phyloP scores from a whole-genome alignment of 2,329 filamentous ascomycete species.

The Arthrobotrys conoides region DNA sequence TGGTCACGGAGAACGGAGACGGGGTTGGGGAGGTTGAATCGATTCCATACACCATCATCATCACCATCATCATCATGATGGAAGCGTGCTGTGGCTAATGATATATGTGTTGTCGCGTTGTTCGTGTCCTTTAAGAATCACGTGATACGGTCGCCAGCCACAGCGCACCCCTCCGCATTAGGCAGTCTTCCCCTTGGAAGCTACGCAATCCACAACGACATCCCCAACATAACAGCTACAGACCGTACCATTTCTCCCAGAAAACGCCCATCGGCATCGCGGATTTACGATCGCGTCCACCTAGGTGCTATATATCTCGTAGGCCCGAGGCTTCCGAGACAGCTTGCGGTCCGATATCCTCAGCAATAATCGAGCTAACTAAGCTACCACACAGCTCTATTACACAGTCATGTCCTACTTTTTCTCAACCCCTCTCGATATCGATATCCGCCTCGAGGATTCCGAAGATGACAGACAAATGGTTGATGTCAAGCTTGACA shows the following conservation, averaged over 20 bases:
- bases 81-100: constrained; percentile 38
- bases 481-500: constrained; percentile 98
- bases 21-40: constrained; percentile 44
- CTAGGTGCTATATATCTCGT: not conserved
- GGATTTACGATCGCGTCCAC: constrained; percentile 27
- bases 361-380: not conserved
- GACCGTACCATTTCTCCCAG: not conserved
- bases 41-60: not conserved
- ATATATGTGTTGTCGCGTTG: constrained; percentile 39
- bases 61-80: not conserved
- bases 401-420: constrained; percentile 85
- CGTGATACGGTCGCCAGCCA: constrained; percentile 41
- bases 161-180: constrained; percentile 37
- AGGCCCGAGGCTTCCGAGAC: constrained; percentile 30
- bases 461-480: constrained; percentile 87
- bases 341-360: not conserved
- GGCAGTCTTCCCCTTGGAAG: constrained; percentile 42
- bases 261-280: not conserved
- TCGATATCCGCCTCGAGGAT: constrained; percentile 97
- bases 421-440: constrained; percentile 98
- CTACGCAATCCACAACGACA: constrained; percentile 47
- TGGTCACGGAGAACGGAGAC: constrained; percentile 56
- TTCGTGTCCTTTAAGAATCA: constrained; percentile 7
- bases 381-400: constrained; percentile 28
- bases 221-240: constrained; percentile 22